Evolutionary conservation across 2,329 filamentous ascomycete genomes (phyloP).

Genomic region (Apiospora arundinis): DNA sequence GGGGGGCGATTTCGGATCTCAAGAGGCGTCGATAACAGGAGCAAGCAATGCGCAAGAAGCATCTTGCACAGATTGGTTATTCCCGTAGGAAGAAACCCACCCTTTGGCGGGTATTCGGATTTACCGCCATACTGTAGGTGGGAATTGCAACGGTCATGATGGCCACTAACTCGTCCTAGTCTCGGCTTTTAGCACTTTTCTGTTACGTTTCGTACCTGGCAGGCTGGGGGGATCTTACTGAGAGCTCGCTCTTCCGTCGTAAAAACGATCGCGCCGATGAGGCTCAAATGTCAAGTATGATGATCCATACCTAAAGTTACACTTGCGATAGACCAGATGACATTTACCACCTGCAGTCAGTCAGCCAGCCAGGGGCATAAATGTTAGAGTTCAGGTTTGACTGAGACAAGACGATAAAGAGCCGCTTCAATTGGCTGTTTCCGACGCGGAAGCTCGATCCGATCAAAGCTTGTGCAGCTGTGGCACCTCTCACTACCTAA

Average conservation of each 20-base stretch:
- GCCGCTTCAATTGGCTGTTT: background rate
- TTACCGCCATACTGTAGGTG: conserved; percentile 9
- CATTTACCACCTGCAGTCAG: background rate
- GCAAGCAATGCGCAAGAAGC: background rate
- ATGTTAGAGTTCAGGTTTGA: background rate
- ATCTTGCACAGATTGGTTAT: conserved; percentile 1
- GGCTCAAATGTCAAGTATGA: background rate
- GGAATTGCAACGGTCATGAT: background rate
- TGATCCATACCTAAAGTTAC: background rate
- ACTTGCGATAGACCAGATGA: background rate
- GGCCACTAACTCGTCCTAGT: conserved; percentile 14
- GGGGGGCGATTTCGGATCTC: conserved; percentile 18
- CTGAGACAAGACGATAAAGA: background rate
- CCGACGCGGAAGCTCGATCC: no score
- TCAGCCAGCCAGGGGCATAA: background rate
- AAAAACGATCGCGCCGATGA: background rate
- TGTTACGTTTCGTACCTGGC: background rate
- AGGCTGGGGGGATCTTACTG: background rate
- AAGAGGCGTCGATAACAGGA: background rate
- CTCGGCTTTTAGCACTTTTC: background rate
- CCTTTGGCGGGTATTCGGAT: conserved; percentile 13
- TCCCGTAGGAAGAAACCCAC: conserved; percentile 5
- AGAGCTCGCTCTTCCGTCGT: background rate
- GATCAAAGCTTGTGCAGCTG: background rate
- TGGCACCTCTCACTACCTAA: background rate